A percentile compares a stretch with the other conserved stretches of the same genome.
These are phyloP conservation scores for Salix arbutifolia DNA, from an alignment of 345 rosid genomes.

Conservation along the genomic window DNA sequence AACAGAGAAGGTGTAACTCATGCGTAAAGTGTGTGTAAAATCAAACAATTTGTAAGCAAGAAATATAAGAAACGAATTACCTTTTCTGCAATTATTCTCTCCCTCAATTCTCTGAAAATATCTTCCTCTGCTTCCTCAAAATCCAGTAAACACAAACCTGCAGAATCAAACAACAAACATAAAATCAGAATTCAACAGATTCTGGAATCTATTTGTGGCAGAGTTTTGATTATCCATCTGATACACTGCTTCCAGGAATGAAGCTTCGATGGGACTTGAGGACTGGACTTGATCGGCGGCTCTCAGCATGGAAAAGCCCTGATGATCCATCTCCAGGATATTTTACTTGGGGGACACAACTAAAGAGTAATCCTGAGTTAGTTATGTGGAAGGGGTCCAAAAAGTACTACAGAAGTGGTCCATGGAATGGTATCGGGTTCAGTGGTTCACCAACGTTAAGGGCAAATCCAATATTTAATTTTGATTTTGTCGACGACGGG, in stretches of 20 bases:
- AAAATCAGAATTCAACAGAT: too few species aligned
- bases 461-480: neutral
- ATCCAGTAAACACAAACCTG: too few species aligned
- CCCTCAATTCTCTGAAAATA: too few species aligned
- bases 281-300: neutral
- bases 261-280: conserved; percentile 6
- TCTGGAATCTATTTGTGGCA: conserved; percentile 8
- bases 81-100: too few species aligned
- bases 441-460: neutral
- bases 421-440: conserved; percentile 12
- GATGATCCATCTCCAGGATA: conserved; percentile 13
- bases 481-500: neutral
- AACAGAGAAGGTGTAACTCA: too few species aligned
- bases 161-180: too few species aligned
- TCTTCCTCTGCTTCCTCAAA: too few species aligned
- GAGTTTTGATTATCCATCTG: conserved; percentile 17
- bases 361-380: neutral
- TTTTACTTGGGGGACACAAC: neutral
- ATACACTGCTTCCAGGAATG: conserved; percentile 15
- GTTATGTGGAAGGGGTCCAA: neutral
- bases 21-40: too few species aligned
- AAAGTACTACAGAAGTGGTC: neutral
- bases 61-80: too few species aligned
- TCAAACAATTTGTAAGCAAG: too few species aligned
- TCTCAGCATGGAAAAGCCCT: conserved; percentile 1